These are phyloP conservation scores for Westerdykella sp. DNA, from an alignment of 2,329 filamentous ascomycete species.

Conservation along the genomic window DNA sequence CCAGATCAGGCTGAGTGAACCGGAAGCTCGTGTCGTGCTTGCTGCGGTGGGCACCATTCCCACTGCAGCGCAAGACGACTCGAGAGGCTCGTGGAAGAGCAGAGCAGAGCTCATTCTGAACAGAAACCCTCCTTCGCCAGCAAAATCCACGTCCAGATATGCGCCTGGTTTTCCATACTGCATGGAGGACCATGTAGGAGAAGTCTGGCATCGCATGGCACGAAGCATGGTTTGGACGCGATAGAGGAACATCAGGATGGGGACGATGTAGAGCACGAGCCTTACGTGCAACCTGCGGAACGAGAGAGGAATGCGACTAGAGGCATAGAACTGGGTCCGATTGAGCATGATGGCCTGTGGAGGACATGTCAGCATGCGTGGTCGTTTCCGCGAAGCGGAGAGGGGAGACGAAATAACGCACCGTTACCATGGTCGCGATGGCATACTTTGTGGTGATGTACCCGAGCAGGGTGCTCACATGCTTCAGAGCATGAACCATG, in stretches of 20 bases:
- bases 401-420: neutral
- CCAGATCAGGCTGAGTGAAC: constrained; percentile 73
- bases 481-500: constrained; percentile 52
- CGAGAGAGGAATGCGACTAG: constrained; percentile 71
- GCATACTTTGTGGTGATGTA: constrained; percentile 70
- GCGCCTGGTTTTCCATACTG: constrained; percentile 43
- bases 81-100: constrained; percentile 67
- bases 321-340: constrained; percentile 87
- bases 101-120: constrained; percentile 66
- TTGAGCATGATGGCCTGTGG: constrained; percentile 73
- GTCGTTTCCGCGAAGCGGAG: neutral
- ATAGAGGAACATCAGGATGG: constrained; percentile 34
- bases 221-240: constrained; percentile 69
- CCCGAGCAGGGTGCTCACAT: constrained; percentile 77
- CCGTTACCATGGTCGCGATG: constrained; percentile 37
- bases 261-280: constrained; percentile 28
- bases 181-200: constrained; percentile 41
- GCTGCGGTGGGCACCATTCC: constrained; percentile 58
- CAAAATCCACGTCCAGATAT: constrained; percentile 42
- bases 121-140: constrained; percentile 59
- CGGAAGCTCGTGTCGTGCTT: constrained; percentile 53
- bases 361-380: neutral
- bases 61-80: constrained; percentile 67
- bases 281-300: constrained; percentile 59
- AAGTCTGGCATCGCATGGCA: constrained; percentile 85